Evolutionary conservation across 2,329 filamentous ascomycete species (phyloP).

Genomic region (Ceratocystis papillata): DNA sequence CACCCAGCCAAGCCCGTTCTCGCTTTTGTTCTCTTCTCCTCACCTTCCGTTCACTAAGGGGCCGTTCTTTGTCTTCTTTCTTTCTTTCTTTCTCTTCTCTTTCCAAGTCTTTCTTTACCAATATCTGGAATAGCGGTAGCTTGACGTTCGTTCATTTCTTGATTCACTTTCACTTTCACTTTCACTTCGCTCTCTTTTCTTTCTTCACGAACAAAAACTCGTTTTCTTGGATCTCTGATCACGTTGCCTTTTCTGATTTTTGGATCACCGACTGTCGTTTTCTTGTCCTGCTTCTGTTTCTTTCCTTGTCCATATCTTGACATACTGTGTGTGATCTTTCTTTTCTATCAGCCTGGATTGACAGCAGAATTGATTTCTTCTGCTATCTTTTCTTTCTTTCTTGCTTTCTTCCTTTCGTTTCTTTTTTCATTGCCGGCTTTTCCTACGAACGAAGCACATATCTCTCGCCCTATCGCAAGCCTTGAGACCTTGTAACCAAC

Average conservation of each 20-base stretch:
- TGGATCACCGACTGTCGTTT: conserved; percentile 15
- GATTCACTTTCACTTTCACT: conserved; percentile 11
- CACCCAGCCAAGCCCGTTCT: conserved; percentile 14
- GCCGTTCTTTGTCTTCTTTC: conserved; percentile 30
- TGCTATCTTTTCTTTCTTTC: conserved; percentile 14
- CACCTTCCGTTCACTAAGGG: conserved; percentile 26
- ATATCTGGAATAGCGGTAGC: conserved; percentile 23
- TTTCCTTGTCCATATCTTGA: conserved; percentile 3
- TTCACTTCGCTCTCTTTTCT: not conserved
- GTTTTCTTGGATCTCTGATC: conserved; percentile 2
- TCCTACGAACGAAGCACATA: conserved; percentile 17
- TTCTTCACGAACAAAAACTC: not conserved
- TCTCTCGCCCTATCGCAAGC: conserved; percentile 17
- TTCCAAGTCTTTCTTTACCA: conserved; percentile 24
- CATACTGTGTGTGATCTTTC: conserved; percentile 14
- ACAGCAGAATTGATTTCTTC: conserved; percentile 22
- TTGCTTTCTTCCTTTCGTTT: conserved; percentile 23
- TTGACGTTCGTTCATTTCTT: conserved; percentile 23
- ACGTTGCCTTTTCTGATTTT: not conserved
- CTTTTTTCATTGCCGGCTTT: conserved; percentile 12
- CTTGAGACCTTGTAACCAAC: conserved; percentile 15
- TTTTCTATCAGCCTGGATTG: conserved; percentile 11
- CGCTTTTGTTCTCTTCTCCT: conserved; percentile 22
- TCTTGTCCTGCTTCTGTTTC: conserved; percentile 15
- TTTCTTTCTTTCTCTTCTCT: conserved; percentile 28